A percentile compares a stretch with the other conserved stretches of the same genome.
These are phyloP conservation scores for Xylaria grammica DNA, from an alignment of 495 filamentous ascomycete genomes.

Conservation along the genomic window DNA sequence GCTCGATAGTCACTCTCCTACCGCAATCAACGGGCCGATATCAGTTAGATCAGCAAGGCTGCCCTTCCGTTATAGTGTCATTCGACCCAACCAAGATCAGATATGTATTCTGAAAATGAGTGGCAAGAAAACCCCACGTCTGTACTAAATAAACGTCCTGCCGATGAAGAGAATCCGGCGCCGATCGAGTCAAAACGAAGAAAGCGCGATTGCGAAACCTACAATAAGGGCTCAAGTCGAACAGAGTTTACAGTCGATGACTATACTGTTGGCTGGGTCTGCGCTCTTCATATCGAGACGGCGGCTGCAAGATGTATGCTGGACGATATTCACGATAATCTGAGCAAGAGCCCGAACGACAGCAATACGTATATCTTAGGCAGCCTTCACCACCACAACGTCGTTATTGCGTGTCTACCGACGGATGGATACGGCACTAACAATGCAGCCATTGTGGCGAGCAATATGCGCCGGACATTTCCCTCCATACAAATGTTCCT, in stretches of 20 bases:
- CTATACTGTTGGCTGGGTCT: conserved; percentile 58
- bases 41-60: background rate
- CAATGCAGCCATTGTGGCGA: conserved; percentile 44
- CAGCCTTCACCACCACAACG: conserved; percentile 43
- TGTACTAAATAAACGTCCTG: background rate
- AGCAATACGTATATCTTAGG: conserved; percentile 44
- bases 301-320: conserved; percentile 53
- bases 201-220: background rate
- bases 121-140: background rate
- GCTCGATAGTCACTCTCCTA: background rate
- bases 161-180: background rate
- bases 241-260: conserved; percentile 29
- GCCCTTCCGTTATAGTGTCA: background rate
- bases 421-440: conserved; percentile 29
- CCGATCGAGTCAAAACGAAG: conserved; percentile 10
- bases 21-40: background rate
- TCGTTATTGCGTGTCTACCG: conserved; percentile 54
- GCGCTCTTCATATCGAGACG: conserved; percentile 50
- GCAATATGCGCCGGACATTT: conserved; percentile 42
- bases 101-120: background rate
- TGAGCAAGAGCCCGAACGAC: conserved; percentile 25
- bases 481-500: conserved; percentile 42
- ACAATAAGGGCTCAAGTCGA: background rate
- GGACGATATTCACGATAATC: conserved; percentile 40
- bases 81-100: background rate